These are phyloP conservation scores for Hansenula lynferdii DNA, from an alignment of 1,139 yeast genomes.

Conservation along the genomic window DNA sequence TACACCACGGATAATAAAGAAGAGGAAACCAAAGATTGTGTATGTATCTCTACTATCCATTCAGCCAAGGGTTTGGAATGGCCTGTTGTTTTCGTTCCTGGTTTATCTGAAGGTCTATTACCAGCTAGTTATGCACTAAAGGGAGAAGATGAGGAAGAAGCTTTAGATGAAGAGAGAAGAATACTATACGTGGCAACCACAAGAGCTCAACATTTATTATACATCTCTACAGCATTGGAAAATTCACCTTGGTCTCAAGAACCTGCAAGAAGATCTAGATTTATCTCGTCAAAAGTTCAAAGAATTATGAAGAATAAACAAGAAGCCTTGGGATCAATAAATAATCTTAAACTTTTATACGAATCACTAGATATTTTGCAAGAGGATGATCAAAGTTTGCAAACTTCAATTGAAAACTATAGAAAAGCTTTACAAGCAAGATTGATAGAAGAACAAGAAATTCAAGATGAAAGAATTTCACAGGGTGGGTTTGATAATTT, in stretches of 20 bases:
- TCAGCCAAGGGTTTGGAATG: slow-evolving; percentile 93
- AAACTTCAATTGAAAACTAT: too few relatives aligned
- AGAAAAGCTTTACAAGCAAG: too few relatives aligned
- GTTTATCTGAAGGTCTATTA: slow-evolving; percentile 54
- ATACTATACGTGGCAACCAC: slow-evolving; percentile 87
- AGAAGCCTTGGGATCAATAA: background rate
- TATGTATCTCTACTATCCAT: slow-evolving; percentile 72
- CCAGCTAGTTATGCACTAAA: slow-evolving; percentile 43
- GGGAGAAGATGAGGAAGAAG: slow-evolving; percentile 31
- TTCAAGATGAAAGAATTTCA: too few relatives aligned
- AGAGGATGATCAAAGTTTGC: too few relatives aligned
- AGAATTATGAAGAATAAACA: background rate
- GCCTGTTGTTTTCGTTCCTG: slow-evolving; percentile 86
- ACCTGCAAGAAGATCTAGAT: slow-evolving; percentile 4
- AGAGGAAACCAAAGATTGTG: slow-evolving; percentile 20
- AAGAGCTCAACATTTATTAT: slow-evolving; percentile 58
- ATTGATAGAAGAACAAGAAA: too few relatives aligned
- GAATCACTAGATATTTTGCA: too few relatives aligned
- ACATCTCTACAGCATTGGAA: slow-evolving; percentile 24
- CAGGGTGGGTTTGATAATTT: too few relatives aligned
- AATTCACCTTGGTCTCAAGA: background rate
- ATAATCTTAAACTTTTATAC: background rate
- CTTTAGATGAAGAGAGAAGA: slow-evolving; percentile 70
- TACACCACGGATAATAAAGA: slow-evolving; percentile 31
- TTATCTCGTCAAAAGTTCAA: background rate